Evolutionary conservation across 2,329 filamentous ascomycete species (phyloP), one percentile per base, ranked within the genome.

Genomic region (Aspergillus glaucus): DNA sequence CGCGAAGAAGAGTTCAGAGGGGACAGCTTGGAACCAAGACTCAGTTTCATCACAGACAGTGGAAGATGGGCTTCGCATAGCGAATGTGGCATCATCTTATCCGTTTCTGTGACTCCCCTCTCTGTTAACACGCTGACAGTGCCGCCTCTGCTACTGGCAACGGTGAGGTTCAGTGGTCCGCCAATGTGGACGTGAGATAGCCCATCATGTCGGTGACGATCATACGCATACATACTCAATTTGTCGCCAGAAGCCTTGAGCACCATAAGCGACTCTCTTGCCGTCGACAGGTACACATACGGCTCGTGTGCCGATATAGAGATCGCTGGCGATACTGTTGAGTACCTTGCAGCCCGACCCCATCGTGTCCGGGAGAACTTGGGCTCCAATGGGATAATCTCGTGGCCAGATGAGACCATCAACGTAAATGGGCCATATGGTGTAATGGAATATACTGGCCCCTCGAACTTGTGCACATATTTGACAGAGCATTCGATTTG

Each of bases 361-460:
- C 74, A 77, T 55, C 68, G 72, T 45, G 64, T 64, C 19, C 62
- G 59, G 5, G 69, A 62, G 34, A 68, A 60, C 52, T 74, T 73
- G 14, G 75, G 65, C 19, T 70, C 67, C 30, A 76, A 56, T 30
- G 74, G 61, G n/a, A 70, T 55, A 2, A 76, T 61, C 36, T 72
- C 66, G 24, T 62, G 68, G 6, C 75, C 76, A 21, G 70, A 66
- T 22, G 72, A 74, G 10, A 75, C 68, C 40, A 80, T 67, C 28
- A 76, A 57, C 19, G 69, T 72, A 24, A 61, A 68, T 43, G 64
- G 61, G 2, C 64, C 63, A 50, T 52, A 84, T 72, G 52, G 73
- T 66, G 62, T 81, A 78, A 66, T 79, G 75, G 54, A 86, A 75
- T 43, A 86, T 64, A 50, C 80, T 72, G 49, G 64, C 1, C 58